Conservation (phyloP, 768 basidiomycete species). For the Imleria badia region DNA sequence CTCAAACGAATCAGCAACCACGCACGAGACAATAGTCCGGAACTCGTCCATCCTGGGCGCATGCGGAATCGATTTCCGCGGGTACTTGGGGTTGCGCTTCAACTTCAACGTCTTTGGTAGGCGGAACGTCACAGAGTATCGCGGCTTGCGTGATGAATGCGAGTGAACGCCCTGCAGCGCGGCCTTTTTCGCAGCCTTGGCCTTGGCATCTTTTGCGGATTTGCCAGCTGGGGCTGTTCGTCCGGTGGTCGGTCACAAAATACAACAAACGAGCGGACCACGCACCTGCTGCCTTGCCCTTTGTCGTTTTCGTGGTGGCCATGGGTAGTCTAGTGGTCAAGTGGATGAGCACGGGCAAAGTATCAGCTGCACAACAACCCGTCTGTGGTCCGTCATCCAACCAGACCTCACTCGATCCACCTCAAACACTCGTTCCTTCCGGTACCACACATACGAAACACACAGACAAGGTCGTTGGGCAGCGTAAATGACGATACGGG, state of each 20-base stretch:
- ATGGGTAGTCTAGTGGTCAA: constrained; percentile 37
- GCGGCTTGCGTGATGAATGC: constrained; percentile 75
- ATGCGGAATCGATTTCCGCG: constrained; percentile 92
- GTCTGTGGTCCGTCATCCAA: constrained; percentile 16
- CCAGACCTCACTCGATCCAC: constrained; percentile 20
- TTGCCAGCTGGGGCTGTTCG: constrained; percentile 26
- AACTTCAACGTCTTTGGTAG: constrained; percentile 92
- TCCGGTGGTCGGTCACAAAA: background rate
- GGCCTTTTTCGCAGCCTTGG: constrained; percentile 95
- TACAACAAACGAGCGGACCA: constrained; percentile 28
- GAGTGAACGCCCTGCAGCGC: constrained; percentile 84
- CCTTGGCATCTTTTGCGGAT: constrained; percentile 56
- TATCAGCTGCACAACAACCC: background rate
- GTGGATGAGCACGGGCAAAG: background rate
- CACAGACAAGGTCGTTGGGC: background rate
- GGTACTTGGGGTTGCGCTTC: constrained; percentile 84
- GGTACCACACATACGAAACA: background rate
- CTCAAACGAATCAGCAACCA: background rate
- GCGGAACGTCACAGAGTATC: constrained; percentile 89
- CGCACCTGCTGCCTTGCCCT: constrained; percentile 56
- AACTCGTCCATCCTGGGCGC: constrained; percentile 95
- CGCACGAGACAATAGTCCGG: constrained; percentile 88
- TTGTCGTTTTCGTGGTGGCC: constrained; percentile 68
- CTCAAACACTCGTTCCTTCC: background rate
- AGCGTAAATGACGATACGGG: background rate